Evolutionary conservation across 2,329 filamentous ascomycete species (phyloP).

Genomic region (Cladosporium cucumerinum): DNA sequence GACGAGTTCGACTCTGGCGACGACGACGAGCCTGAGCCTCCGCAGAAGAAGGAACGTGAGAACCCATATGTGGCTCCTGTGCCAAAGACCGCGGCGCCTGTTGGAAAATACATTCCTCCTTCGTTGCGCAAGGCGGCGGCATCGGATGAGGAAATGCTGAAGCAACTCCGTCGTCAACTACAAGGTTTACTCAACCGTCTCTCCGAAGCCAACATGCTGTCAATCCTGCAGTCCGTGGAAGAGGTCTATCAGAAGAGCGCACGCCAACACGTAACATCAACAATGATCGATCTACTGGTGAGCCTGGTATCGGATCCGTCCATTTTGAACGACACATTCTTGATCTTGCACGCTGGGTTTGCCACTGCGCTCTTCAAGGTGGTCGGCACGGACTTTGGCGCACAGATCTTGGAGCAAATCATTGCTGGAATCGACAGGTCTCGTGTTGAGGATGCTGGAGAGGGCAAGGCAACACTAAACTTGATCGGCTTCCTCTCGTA

Average conservation of each 20-base stretch:
- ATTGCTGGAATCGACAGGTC: slow-evolving; percentile 68
- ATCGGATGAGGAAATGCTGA: slow-evolving; percentile 64
- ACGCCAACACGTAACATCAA: slow-evolving; percentile 82
- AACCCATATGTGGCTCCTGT: slow-evolving; percentile 85
- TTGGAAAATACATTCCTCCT: slow-evolving; percentile 82
- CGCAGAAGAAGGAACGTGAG: slow-evolving; percentile 57
- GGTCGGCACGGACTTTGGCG: slow-evolving; percentile 83
- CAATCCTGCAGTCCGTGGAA: slow-evolving; percentile 78
- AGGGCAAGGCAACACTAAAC: slow-evolving; percentile 66
- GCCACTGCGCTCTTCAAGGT: slow-evolving; percentile 83
- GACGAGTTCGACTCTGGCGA: slow-evolving; percentile 34
- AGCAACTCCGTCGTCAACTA: slow-evolving; percentile 70
- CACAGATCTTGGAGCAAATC: slow-evolving; percentile 74
- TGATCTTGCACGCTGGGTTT: slow-evolving; percentile 87
- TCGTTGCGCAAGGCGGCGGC: slow-evolving; percentile 66
- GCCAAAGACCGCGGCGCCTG: slow-evolving; percentile 36
- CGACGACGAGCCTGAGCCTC: slow-evolving; percentile 26
- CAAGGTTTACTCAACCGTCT: slow-evolving; percentile 90
- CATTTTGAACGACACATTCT: slow-evolving; percentile 77
- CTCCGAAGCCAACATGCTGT: slow-evolving; percentile 83
- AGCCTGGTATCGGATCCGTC: slow-evolving; percentile 77
- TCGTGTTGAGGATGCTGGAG: slow-evolving; percentile 31
- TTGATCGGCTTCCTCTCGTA: slow-evolving; percentile 78
- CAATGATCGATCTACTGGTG: slow-evolving; percentile 72
- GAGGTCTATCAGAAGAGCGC: slow-evolving; percentile 79